Evolutionary conservation across 768 basidiomycete genomes (phyloP).

Genomic region (Serendipita sp.): DNA sequence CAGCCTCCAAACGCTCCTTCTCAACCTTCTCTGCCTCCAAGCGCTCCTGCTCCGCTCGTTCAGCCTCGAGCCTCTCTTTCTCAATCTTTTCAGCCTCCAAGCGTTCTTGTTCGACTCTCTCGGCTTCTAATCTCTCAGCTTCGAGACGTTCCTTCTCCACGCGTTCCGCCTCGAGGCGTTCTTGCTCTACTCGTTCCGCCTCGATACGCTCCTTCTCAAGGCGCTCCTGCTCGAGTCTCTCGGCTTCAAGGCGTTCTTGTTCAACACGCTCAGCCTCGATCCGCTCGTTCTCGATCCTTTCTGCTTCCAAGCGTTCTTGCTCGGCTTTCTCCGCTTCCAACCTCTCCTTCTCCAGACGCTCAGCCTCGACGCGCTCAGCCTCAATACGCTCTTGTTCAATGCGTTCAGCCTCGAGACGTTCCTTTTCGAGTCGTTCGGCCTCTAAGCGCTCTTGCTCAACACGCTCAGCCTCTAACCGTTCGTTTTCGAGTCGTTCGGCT

Average conservation of each 20-base stretch:
- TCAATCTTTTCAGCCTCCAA: not conserved
- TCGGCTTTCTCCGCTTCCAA: not conserved
- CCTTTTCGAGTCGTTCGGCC: not conserved
- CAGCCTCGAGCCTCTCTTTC: not conserved
- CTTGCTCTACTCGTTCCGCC: not conserved
- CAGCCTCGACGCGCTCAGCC: not conserved
- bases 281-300: not conserved
- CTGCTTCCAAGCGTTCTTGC: constrained; percentile 1
- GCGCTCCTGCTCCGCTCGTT: not conserved
- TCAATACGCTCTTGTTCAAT: not conserved
- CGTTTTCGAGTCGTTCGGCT: not conserved
- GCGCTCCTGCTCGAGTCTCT: not conserved
- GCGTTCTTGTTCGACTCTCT: not conserved
- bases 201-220: not conserved
- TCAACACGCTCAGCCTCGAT: not conserved
- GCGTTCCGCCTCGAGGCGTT: not conserved
- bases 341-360: not conserved
- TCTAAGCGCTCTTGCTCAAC: constrained; percentile 1
- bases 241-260: not conserved
- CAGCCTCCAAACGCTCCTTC: not conserved
- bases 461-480: not conserved
- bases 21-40: not conserved
- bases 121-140: not conserved
- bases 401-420: not conserved
- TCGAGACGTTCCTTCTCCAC: not conserved